phyloP scores from a whole-genome alignment of 768 basidiomycete genomes.

The Leucosporidium yakuticum region DNA sequence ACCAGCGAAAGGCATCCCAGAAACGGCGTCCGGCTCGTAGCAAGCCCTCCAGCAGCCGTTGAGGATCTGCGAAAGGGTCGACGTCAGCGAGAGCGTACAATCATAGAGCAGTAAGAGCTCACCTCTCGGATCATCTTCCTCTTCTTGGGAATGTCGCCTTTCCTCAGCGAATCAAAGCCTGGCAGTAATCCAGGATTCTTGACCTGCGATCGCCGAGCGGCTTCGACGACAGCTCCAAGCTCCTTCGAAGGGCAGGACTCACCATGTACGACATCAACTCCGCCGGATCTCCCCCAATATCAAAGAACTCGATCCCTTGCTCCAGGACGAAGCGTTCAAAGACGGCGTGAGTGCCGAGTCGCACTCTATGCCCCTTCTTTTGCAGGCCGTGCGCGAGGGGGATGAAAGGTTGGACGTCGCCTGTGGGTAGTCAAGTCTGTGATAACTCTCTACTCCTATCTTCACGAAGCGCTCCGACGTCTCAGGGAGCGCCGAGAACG shows the following conservation, averaged over 20 bases:
- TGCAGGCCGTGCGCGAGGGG: slow-evolving; percentile 53
- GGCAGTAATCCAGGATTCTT: slow-evolving; percentile 56
- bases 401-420: slow-evolving; percentile 63
- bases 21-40: slow-evolving; percentile 49
- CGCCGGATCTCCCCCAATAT: slow-evolving; percentile 59
- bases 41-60: slow-evolving; percentile 55
- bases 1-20: slow-evolving; percentile 52
- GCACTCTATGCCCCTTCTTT: slow-evolving; percentile 55
- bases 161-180: slow-evolving; percentile 54
- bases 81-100: too few relatives aligned
- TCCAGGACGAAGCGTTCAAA: slow-evolving; percentile 55
- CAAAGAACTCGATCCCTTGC: slow-evolving; percentile 56
- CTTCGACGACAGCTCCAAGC: slow-evolving; percentile 43
- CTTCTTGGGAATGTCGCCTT: slow-evolving; percentile 59
- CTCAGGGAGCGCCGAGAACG: too few relatives aligned
- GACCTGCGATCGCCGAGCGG: background rate
- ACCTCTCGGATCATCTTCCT: slow-evolving; percentile 55
- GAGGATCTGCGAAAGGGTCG: background rate
- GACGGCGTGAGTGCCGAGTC: slow-evolving; percentile 59
- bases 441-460: too few relatives aligned
- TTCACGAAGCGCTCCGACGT: too few relatives aligned
- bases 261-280: slow-evolving; percentile 70
- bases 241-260: slow-evolving; percentile 40
- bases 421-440: slow-evolving; percentile 40
- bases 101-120: slow-evolving; percentile 37